Conservation (phyloP, 345 rosid genomes). For the Nasturtium officinale region DNA sequence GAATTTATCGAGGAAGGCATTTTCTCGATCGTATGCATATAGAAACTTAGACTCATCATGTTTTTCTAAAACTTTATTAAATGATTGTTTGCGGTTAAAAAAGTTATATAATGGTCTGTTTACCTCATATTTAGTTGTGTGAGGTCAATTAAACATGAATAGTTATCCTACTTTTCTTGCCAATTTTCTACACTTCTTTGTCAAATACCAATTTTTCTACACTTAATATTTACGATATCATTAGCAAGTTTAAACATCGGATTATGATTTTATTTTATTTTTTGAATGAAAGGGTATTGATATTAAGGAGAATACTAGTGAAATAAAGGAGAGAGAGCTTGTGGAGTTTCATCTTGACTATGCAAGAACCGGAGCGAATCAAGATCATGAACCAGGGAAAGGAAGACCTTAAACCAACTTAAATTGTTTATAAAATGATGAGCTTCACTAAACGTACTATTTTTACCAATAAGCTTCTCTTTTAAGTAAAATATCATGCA, state of each 20-base stretch:
- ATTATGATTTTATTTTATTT: background rate
- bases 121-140: background rate
- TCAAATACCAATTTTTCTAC: too few relatives aligned
- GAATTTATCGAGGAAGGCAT: background rate
- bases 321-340: conserved; percentile 33
- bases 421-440: background rate
- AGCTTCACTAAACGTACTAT: background rate
- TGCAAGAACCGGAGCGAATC: conserved; percentile 48
- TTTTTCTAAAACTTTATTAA: background rate
- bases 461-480: background rate
- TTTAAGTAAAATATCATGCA: background rate
- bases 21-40: background rate
- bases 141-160: background rate
- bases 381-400: conserved; percentile 47
- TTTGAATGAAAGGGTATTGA: conserved; percentile 11
- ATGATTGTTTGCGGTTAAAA: background rate
- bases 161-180: background rate
- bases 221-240: background rate
- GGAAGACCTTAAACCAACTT: conserved; percentile 41
- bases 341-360: conserved; percentile 45
- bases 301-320: conserved; percentile 3
- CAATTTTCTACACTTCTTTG: too few relatives aligned
- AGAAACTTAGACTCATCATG: background rate
- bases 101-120: background rate
- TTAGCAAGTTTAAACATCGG: conserved; percentile 1